Evolutionary conservation across 2,329 filamentous ascomycete species (phyloP), one percentile per base, ranked within the genome.

Genomic region (Cladophialophora carrionii): DNA sequence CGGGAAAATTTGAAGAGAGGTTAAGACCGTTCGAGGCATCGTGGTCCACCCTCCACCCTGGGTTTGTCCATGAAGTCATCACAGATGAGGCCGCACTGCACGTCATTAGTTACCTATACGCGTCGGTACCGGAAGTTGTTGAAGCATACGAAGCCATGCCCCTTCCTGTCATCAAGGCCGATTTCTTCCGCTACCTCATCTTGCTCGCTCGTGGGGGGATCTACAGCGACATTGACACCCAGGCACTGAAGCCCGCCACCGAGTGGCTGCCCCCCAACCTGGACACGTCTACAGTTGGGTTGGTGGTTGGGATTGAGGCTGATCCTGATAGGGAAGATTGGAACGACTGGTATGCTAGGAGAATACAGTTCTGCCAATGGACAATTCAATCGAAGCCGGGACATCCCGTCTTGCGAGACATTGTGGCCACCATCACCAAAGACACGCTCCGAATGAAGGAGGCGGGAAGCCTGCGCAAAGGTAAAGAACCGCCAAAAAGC

Each of bases 301-400:
- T 99, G 68, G 88, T 99, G 46, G 84, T 98, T 73, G 95, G 95
- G 65, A 97, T 99, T 70, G 95, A 99, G 80, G 95, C 95, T 4
- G 95, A 99, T 75, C 92, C 95, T 0, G 92, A 98, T 77, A 87
- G 95, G 55, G 85, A 87, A 3, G 95, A 99, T 76, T 99, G 95
- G 95, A 85, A 87, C 41, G 83, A 96, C 1, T 98, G 94, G 95
- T 99, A 98, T 81, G 95, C 92, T 69, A 90, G 95, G 65, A 87
- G 94, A 69, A 93, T 99, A 67, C 95, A 98, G 76, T 98, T 99
- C 78, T 99, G 95, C 79, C 95, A 99, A 77, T 99, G 95, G 95
- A 99, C 95, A 1, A 97, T 99, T 68, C 94, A 98, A 78, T 83
- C 90, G 63, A 99, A 99, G 78, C 90, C 94, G 0, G 95, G 95